Percentiles rank a stretch among this genome's conserved stretches.
These are phyloP conservation scores for Pulicaria dysenterica DNA, from an alignment of 129 eudicot genomes.

Conservation along the genomic window DNA sequence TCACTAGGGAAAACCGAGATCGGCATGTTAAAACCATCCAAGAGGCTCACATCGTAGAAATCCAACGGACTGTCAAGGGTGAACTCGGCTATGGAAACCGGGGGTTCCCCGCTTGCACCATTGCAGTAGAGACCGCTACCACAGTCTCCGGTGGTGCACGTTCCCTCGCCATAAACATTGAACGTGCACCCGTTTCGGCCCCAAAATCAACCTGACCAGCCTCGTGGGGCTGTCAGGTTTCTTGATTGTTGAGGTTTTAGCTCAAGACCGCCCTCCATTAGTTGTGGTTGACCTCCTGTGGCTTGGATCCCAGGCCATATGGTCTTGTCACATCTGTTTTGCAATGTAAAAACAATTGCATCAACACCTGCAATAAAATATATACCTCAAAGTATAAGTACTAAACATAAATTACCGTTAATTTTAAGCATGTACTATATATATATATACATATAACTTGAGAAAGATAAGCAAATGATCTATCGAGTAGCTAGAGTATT, in stretches of 20 bases:
- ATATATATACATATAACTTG: no score
- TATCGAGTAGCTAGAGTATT: no score
- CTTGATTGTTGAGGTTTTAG: slow-evolving; percentile 7
- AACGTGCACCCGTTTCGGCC: slow-evolving; percentile 18
- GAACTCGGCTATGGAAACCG: slow-evolving; percentile 2
- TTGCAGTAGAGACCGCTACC: slow-evolving; percentile 17
- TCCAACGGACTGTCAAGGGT: slow-evolving; percentile 15
- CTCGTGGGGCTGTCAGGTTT: slow-evolving; percentile 8
- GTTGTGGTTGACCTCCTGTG: slow-evolving; percentile 11
- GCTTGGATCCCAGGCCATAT: slow-evolving; percentile 21
- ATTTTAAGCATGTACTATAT: no score
- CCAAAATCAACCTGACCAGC: slow-evolving; percentile 17
- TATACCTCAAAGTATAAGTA: background rate
- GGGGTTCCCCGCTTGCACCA: slow-evolving; percentile 15
- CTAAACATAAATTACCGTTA: background rate
- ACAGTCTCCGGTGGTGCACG: slow-evolving; percentile 23
- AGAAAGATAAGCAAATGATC: no score
- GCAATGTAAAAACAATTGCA: slow-evolving; percentile 3
- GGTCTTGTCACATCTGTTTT: slow-evolving; percentile 13
- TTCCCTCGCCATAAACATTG: slow-evolving; percentile 19
- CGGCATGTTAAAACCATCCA: slow-evolving; percentile 15
- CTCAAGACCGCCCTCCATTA: slow-evolving; percentile 16
- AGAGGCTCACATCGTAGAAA: slow-evolving; percentile 10
- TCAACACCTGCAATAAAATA: background rate
- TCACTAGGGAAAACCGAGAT: background rate